phyloP scores from a whole-genome alignment of 1,284 basidiomycete species.

The Tilletia indica region DNA sequence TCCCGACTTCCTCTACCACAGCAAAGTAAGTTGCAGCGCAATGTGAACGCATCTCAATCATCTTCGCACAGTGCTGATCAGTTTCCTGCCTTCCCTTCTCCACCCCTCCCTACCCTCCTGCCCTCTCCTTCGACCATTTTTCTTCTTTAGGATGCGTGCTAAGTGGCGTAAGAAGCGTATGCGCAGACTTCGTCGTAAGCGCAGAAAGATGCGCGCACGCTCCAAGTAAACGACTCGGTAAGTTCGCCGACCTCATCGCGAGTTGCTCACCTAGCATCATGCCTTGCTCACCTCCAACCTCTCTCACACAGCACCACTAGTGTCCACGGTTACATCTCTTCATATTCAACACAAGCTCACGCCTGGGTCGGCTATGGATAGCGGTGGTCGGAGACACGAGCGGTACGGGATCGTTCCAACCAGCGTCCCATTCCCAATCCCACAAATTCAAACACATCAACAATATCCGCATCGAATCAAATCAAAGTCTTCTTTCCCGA shows the following conservation, averaged over 20 bases:
- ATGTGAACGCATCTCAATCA: too few relatives aligned
- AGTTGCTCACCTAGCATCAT: neutral
- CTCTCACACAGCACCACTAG: neutral
- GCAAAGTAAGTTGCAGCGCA: neutral
- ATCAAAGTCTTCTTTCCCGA: neutral
- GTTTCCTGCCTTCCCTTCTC: neutral
- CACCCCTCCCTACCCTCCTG: neutral
- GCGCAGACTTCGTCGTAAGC: constrained; percentile 53
- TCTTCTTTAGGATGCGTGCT: constrained; percentile 38
- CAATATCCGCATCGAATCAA: constrained; percentile 6
- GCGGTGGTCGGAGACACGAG: neutral
- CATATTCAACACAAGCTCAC: neutral
- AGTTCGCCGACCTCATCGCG: neutral
- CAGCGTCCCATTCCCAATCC: neutral
- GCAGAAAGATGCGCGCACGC: constrained; percentile 55
- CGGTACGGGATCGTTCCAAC: neutral
- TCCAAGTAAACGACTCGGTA: constrained; percentile 46
- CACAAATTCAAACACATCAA: constrained; percentile 1
- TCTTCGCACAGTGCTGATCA: neutral
- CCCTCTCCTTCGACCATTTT: neutral
- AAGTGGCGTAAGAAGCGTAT: constrained; percentile 56
- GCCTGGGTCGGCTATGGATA: neutral
- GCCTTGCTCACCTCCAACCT: neutral
- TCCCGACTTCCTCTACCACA: neutral
- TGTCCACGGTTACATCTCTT: neutral